Evolutionary conservation across 2,329 filamentous ascomycete genomes (phyloP).

Genomic region (Arthroderma sp.): DNA sequence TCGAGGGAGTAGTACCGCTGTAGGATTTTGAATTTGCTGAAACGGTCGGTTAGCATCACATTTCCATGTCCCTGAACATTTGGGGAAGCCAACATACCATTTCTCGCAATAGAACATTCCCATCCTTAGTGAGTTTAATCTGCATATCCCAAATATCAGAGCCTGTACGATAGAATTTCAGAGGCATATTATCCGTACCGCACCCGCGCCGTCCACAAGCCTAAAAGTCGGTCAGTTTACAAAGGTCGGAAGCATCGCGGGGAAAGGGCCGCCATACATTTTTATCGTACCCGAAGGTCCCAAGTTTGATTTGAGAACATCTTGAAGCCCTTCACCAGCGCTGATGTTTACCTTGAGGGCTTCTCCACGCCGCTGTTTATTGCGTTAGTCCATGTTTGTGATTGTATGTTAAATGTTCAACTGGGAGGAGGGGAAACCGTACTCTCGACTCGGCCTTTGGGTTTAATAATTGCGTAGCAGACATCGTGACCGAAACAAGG

Average conservation of each 20-base stretch:
- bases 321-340: conserved; percentile 79
- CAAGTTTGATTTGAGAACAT: conserved; percentile 94
- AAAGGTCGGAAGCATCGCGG: conserved; percentile 16
- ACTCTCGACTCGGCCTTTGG: conserved; percentile 97
- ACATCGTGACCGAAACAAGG: conserved; percentile 47
- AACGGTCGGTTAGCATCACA: neutral
- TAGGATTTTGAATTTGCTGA: conserved; percentile 92
- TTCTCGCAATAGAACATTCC: conserved; percentile 65
- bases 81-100: conserved; percentile 38
- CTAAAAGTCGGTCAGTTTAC: conserved; percentile 25
- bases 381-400: conserved; percentile 27
- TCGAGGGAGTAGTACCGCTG: conserved; percentile 49
- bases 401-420: conserved; percentile 10
- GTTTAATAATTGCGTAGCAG: conserved; percentile 93
- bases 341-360: conserved; percentile 94
- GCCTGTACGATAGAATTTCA: too few species aligned
- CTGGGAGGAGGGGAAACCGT: conserved; percentile 29
- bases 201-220: conserved; percentile 50
- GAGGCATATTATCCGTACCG: conserved; percentile 27
- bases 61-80: conserved; percentile 9
- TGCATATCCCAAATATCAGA: conserved; percentile 25
- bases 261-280: conserved; percentile 50
- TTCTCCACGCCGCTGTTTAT: conserved; percentile 75
- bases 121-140: conserved; percentile 99
- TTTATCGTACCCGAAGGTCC: conserved; percentile 91